Base-by-base conservation (phyloP, 2,329 filamentous ascomycete species). In the Aureobasidium uvarum region DNA sequence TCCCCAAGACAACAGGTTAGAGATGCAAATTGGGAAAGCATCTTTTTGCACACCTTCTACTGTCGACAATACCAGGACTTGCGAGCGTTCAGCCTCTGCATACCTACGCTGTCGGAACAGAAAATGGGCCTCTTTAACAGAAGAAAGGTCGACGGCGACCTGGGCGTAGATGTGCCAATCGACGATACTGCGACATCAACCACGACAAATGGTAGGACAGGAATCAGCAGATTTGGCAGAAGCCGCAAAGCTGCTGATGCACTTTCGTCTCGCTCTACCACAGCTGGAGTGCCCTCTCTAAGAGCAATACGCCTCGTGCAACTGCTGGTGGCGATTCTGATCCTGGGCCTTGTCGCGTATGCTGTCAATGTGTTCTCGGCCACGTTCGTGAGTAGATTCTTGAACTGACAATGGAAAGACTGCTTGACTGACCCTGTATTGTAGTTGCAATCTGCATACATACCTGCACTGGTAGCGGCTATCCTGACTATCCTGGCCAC, bases 371-470 rank as follows among this genome's bases (percentile, higher is more conserved):
- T 65, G 1, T 65, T 43, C 38, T 16, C 16, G 1, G 14, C 56
- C 45, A 65, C 51, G 5, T 58, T 51, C 25, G 41, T 59, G 33
- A 59, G 63, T 65, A 0, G 10, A 10, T 25, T 7, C 4, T 48
- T 33, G 18, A 10, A 33, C n/a, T 11, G 31, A 10, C 25, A 11
- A 14, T 18, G 13, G 5, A 36, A 36, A 36, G 33, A 43, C 41
- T 18, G 23, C n/a, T 23, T 7, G 23, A n/a, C 45, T 59, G 14
- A 59, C 38, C 11, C 10, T 13, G 14, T 2, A 46, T 55, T 2
- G 8, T 25, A 65, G 63, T 46, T 60, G 13, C 52, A 65, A 56
- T 28, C 52, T 16, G 50, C 63, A 38, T 60, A 65, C 38, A 46
- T 60, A 23, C 45, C 54, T 8, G 46, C 54, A 8, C 6, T 65